Base-by-base conservation (phyloP, 2,329 filamentous ascomycete genomes). In the Fusarium xylarioides region DNA sequence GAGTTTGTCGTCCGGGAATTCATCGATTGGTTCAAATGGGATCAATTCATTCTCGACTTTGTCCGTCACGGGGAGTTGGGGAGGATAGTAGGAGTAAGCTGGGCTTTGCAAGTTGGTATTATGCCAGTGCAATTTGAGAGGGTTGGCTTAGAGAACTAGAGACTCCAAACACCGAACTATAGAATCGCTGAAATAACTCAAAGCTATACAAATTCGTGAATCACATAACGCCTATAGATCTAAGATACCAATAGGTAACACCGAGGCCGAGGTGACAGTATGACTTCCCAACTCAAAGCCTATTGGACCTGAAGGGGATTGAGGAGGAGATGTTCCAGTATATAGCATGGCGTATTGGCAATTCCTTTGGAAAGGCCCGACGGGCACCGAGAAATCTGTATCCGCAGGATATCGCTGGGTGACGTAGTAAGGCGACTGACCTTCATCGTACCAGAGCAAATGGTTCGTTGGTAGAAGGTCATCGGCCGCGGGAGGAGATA, bases 291-390 rank as follows among this genome's bases (percentile, higher is more conserved):
- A 23, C 7, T 59, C 32, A 11, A 23, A 34, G 1, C 11, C 28
- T 1, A 12, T 35, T 57, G 12, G 34, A 3, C 16, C 59, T 32
- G 9, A 6, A 57, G 50, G 62, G 42, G 50, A 52, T 14, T 62
- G 58, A 57, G 74, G 77, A 4, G 68, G 63, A 2, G 75, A 52
- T 11, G 78, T 79, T 44, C 77, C 76, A 26, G 76, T 74, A 56
- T 79, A 74, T 34, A 81, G 78, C 58, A 81, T 80, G 11, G 80
- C 80, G 21, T 77, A 80, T 46, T 81, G 80, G 34, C 78, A 80
- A 30, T 81, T 78, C n/a, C 80, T 77, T 49, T 81, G 80, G 28
- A 81, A 81, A 4, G 77, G 69, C 3, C 80, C 80, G n/a, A 81
- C 70, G 4, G 79, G 76, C 3, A 81, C 76, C 4, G 78, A 77